phyloP scores from a whole-genome alignment of 140 eudicot genomes.

The Flaveria floridana region DNA sequence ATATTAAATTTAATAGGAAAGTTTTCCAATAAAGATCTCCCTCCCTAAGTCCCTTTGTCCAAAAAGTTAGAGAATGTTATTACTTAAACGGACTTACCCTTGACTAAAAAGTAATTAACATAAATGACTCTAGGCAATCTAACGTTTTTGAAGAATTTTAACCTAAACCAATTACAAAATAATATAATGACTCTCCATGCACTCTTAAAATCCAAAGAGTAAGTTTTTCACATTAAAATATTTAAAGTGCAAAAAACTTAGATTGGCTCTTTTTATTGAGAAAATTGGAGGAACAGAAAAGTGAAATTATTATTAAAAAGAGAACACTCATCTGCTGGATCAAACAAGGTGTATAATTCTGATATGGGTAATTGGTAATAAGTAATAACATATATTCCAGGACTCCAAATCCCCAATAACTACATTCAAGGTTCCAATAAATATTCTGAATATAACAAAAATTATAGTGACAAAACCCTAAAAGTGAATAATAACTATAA shows the following conservation, averaged over 20 bases:
- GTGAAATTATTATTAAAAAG: neutral
- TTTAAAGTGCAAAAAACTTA: conserved; percentile 7
- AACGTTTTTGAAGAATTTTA: neutral
- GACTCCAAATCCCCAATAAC: neutral
- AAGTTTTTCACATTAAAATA: neutral
- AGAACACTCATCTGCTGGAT: neutral
- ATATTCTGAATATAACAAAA: neutral
- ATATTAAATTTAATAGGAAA: neutral
- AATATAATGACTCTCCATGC: neutral
- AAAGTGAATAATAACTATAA: conserved; percentile 5
- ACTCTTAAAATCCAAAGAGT: neutral
- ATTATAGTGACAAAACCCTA: conserved; percentile 22
- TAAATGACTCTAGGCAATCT: neutral
- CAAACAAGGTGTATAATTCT: conserved; percentile 7
- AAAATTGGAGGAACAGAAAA: neutral
- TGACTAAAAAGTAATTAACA: conserved; percentile 12
- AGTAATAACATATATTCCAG: neutral
- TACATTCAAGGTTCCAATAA: conserved; percentile 10
- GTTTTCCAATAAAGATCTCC: neutral
- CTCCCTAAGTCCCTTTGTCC: neutral
- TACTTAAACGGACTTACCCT: neutral
- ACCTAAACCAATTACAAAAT: neutral
- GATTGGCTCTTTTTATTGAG: neutral
- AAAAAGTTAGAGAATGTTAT: conserved; percentile 1
- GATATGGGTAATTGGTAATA: neutral